Evolutionary conservation across 2,329 filamentous ascomycete genomes (phyloP), one percentile per base, ranked within the genome.

Genomic region (Chlorencoelia australis): DNA sequence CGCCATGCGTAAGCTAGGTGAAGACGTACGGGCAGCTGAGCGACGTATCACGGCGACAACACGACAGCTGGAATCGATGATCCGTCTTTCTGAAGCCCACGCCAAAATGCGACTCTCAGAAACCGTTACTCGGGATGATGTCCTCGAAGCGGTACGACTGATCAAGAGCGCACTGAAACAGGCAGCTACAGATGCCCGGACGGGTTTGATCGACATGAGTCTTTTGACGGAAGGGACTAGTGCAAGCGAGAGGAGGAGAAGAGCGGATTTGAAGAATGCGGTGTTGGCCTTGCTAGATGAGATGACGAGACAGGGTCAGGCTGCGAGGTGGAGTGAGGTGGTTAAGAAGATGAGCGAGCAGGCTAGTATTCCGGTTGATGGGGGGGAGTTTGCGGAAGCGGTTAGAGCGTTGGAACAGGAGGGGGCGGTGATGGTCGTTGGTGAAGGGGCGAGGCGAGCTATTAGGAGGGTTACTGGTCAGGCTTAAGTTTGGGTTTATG

Each of bases 21-120:
- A 87, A 49, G 82, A 88, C 51, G 80, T 89, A 22, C 85, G 89
- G 32, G 73, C 87, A 2, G 75, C 84, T 3, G 93, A 98, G 61
- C 89, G 93, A 60, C 85, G 91, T 48, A 98, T 98, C 64, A 98
- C 91, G 0, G 91, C 91, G 26, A 98, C 91, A 3, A 98, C 93
- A 1, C 77, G 91, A 56, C 91, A 98, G 62, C 71, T 98, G 5
- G 93, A 98, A 64, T 91, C 82, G 30, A 98, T 98, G 93, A 96
- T 98, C 56, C 89, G 91, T 43, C 80, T 98, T 3, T 67, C 88
- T 1, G 91, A 98, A 66, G 91, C 88, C 0, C 93, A 98, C 61
- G 93, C 91, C 33, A 95, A 95, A 62, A 98, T 98, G 93, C 82
- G 91, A 4, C 73, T 98, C 4, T 75, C 82, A 0, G 59, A 68